Evolutionary conservation across 2,329 filamentous ascomycete genomes (phyloP).

Genomic region (Dryadomyces sulphureus): DNA sequence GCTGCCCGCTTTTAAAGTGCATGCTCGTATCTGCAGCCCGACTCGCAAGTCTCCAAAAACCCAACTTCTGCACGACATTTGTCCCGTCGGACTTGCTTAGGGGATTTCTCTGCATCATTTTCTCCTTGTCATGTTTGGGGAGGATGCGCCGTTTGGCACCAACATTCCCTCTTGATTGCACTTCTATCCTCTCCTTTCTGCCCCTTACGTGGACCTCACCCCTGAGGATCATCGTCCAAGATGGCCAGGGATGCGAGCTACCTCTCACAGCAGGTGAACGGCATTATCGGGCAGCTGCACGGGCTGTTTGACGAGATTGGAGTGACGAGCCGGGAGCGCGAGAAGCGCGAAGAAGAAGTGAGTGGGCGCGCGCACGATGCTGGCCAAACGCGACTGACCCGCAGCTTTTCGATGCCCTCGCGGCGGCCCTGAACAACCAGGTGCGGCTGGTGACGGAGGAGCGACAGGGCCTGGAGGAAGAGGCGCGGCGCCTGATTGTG

Average conservation of each 20-base stretch:
- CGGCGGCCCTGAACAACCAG: conserved; percentile 82
- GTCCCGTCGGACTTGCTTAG: neutral
- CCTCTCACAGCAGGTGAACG: conserved; percentile 87
- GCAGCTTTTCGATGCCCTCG: conserved; percentile 81
- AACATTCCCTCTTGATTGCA: neutral
- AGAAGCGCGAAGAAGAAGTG: conserved; percentile 80
- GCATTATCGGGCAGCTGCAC: conserved; percentile 84
- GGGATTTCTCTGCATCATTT: neutral
- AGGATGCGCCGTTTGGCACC: no score
- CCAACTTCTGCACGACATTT: neutral
- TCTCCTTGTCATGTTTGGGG: neutral
- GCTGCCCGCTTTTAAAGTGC: neutral
- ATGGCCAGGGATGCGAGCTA: conserved; percentile 75
- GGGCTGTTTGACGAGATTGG: conserved; percentile 96
- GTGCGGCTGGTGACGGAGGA: conserved; percentile 71
- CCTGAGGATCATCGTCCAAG: neutral
- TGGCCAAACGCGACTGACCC: neutral
- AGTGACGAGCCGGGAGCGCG: conserved; percentile 83
- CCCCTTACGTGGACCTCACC: neutral
- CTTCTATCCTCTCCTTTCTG: neutral
- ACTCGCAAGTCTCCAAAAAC: neutral
- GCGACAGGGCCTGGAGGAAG: conserved; percentile 81
- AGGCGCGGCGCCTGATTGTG: conserved; percentile 72
- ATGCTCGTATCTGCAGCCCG: neutral
- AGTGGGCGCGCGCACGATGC: conserved; percentile 13